These are phyloP conservation scores for Neurospora terricola DNA, from an alignment of 495 filamentous ascomycete species.

Conservation along the genomic window DNA sequence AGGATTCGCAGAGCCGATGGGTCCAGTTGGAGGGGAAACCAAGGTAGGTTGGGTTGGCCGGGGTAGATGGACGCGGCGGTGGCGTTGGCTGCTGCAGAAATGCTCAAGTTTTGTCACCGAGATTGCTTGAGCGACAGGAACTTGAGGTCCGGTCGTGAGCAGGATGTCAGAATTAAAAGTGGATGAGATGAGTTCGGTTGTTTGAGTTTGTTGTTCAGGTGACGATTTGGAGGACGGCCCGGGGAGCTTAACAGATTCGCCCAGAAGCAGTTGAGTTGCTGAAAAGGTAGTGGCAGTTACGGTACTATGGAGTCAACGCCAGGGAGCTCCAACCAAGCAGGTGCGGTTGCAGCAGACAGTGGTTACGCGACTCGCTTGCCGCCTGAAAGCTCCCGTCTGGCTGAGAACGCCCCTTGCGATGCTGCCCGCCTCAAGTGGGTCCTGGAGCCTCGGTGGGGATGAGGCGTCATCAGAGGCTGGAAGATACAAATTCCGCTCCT, in stretches of 20 bases:
- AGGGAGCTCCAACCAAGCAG: not conserved
- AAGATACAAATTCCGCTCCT: slow-evolving; percentile 2
- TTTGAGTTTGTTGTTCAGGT: slow-evolving; percentile 5
- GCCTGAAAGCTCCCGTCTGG: slow-evolving; percentile 17
- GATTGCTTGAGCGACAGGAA: not conserved
- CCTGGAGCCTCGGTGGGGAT: not conserved
- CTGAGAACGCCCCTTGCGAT: not conserved
- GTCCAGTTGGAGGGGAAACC: not conserved
- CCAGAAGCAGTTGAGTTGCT: not conserved
- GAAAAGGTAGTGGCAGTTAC: slow-evolving; percentile 8
- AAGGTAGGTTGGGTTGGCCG: not conserved
- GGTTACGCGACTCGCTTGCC: slow-evolving; percentile 35
- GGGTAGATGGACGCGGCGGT: not conserved
- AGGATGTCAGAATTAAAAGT: not conserved
- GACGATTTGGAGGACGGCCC: not conserved
- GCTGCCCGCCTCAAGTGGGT: not conserved
- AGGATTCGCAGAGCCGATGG: not conserved
- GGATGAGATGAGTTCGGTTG: not conserved
- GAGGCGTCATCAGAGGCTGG: not conserved
- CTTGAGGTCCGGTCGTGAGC: not conserved
- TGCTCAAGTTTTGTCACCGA: not conserved
- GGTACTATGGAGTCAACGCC: not conserved
- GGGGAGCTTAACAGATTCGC: slow-evolving; percentile 22
- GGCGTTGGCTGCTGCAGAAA: not conserved
- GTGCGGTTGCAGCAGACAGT: slow-evolving; percentile 11